Evolutionary conservation across 495 filamentous ascomycete genomes (phyloP).

Genomic region (Aspergillus taichungensis): DNA sequence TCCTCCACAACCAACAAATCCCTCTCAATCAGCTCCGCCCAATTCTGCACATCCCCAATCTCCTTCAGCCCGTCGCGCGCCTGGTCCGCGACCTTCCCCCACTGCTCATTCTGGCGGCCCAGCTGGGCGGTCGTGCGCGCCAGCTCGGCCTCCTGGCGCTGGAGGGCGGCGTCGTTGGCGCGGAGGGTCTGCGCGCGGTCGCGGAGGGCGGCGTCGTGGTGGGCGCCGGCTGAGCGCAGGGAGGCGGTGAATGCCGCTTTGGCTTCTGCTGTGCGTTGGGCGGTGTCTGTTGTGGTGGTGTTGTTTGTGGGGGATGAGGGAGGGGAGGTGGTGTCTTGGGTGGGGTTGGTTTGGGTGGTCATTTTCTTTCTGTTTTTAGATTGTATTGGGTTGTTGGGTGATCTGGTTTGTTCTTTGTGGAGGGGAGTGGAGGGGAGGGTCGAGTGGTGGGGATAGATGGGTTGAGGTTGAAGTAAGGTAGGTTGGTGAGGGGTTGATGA

Average conservation of each 20-base stretch:
- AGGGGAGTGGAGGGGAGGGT: constrained; percentile 7
- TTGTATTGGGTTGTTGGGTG: too few relatives aligned
- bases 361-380: background rate
- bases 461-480: too few relatives aligned
- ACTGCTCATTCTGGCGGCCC: constrained; percentile 60
- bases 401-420: constrained; percentile 15
- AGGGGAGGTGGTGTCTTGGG: constrained; percentile 3
- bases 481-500: too few relatives aligned
- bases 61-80: constrained; percentile 73
- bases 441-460: background rate
- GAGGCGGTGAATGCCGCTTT: constrained; percentile 69
- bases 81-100: constrained; percentile 57
- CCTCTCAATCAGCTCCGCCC: constrained; percentile 92
- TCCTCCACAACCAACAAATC: constrained; percentile 86
- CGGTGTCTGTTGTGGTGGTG: background rate
- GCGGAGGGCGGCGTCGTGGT: constrained; percentile 59
- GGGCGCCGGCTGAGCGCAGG: constrained; percentile 60
- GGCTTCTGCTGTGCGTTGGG: constrained; percentile 50
- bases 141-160: constrained; percentile 65
- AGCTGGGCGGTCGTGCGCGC: constrained; percentile 55
- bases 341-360: constrained; percentile 7
- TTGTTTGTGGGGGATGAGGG: constrained; percentile 5
- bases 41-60: constrained; percentile 94
- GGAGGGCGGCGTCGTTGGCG: constrained; percentile 57
- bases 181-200: constrained; percentile 70